Conservation (phyloP, 345 rosid species). For the Linum usitatissimum region DNA sequence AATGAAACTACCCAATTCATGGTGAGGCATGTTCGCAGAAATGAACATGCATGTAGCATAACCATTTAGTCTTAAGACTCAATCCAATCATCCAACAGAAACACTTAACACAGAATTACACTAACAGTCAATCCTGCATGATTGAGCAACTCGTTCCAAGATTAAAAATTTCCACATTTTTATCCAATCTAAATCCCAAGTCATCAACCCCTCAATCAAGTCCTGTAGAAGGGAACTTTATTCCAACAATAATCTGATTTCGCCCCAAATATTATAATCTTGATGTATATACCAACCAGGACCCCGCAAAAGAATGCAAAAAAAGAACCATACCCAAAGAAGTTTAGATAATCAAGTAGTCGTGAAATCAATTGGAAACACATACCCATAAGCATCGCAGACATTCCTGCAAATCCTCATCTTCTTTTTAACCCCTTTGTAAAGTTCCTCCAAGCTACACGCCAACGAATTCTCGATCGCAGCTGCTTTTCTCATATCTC, state of each 20-base stretch:
- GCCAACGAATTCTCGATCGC: conserved; percentile 53
- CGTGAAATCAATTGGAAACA: background rate
- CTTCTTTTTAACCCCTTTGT: conserved; percentile 65
- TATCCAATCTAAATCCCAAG: no score
- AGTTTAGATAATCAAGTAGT: no score
- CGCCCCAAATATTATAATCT: background rate
- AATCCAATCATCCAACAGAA: background rate
- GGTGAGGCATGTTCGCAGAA: no score
- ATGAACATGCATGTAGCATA: no score
- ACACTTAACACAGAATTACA: background rate
- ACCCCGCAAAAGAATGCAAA: background rate
- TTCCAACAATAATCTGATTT: no score
- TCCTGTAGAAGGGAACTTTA: no score
- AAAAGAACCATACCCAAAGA: no score
- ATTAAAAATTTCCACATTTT: no score
- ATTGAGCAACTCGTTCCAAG: no score
- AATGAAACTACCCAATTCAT: no score
- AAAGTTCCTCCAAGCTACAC: conserved; percentile 88
- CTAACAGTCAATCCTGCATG: background rate
- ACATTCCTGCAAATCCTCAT: conserved; percentile 55
- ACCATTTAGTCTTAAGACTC: no score
- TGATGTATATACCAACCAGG: background rate
- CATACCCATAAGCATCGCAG: conserved; percentile 55
- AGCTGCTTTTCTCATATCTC: conserved; percentile 35
- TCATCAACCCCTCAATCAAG: no score